A percentile compares a stretch with the other conserved stretches of the same genome.
These are phyloP conservation scores for Platismatia glauca DNA, from an alignment of 495 filamentous ascomycete species.

Conservation along the genomic window DNA sequence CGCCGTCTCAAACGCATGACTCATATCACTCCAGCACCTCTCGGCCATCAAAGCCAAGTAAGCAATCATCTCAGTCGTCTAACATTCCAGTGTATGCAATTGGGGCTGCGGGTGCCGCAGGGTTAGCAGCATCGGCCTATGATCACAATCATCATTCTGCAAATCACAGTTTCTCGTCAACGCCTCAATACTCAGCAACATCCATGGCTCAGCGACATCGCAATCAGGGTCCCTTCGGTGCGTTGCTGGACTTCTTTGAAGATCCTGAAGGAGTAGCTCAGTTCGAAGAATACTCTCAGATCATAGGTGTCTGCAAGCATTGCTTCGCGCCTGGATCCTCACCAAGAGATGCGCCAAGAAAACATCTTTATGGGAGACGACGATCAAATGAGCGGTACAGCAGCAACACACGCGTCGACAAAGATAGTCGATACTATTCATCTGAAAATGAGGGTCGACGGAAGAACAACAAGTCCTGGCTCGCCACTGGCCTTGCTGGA, in stretches of 20 bases:
- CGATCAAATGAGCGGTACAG: slow-evolving; percentile 40
- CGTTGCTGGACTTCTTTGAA: slow-evolving; percentile 55
- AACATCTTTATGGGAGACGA: slow-evolving; percentile 46
- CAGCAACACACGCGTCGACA: slow-evolving; percentile 43
- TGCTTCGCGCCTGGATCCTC: slow-evolving; percentile 59
- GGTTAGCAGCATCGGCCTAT: slow-evolving; percentile 31
- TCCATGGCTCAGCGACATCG: slow-evolving; percentile 38
- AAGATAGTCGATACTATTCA: slow-evolving; percentile 48
- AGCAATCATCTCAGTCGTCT: slow-evolving; percentile 30
- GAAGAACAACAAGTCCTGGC: slow-evolving; percentile 41
- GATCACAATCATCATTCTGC: slow-evolving; percentile 23
- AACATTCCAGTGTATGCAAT: slow-evolving; percentile 39
- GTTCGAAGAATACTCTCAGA: slow-evolving; percentile 67
- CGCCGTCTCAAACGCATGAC: slow-evolving; percentile 13
- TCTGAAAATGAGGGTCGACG: slow-evolving; percentile 46
- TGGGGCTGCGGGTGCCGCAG: slow-evolving; percentile 41
- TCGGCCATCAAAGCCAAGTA: slow-evolving; percentile 29
- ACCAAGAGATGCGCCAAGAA: slow-evolving; percentile 54
- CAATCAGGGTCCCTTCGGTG: slow-evolving; percentile 46
- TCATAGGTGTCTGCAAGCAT: slow-evolving; percentile 57
- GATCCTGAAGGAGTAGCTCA: slow-evolving; percentile 58
- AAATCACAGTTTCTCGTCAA: slow-evolving; percentile 8
- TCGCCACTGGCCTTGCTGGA: slow-evolving; percentile 40
- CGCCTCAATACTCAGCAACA: slow-evolving; percentile 18
- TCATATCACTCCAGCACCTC: slow-evolving; percentile 9